These are phyloP conservation scores for Trypanosomatidae sp. DNA, from an alignment of 208 protist genomes.

Conservation along the genomic window DNA sequence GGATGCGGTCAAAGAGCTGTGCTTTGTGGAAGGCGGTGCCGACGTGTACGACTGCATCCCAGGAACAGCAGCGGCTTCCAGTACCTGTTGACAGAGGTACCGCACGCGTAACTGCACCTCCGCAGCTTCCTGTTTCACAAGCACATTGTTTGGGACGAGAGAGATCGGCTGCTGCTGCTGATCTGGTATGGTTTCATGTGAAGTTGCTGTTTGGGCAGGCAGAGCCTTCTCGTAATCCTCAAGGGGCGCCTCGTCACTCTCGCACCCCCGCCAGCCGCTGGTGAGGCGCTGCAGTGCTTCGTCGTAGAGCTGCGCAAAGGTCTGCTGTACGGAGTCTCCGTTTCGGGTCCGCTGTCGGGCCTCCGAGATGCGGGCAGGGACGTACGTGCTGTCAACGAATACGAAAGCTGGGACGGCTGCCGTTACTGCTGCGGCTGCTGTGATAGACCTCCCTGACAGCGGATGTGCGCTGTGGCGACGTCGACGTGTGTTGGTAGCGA, in stretches of 20 bases:
- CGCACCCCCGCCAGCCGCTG: neutral
- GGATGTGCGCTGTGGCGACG: neutral
- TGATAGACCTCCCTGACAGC: neutral
- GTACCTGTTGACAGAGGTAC: constrained; percentile 20
- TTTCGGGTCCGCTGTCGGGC: constrained; percentile 2
- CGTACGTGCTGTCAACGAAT: constrained; percentile 19
- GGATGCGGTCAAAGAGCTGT: neutral
- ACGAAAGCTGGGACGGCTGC: constrained; percentile 14
- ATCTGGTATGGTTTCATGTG: neutral
- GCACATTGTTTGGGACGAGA: neutral
- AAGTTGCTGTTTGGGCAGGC: neutral
- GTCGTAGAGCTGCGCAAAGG: constrained; percentile 16
- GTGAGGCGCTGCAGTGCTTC: constrained; percentile 14
- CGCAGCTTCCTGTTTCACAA: neutral
- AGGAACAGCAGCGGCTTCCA: constrained; percentile 16
- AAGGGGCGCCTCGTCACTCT: neutral
- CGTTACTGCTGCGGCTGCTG: neutral
- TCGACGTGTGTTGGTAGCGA: neutral
- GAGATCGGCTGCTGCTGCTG: neutral
- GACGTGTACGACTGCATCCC: constrained; percentile 9
- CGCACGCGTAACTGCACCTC: constrained; percentile 18
- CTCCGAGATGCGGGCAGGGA: constrained; percentile 15
- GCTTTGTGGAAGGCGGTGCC: neutral
- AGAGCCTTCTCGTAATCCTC: neutral
- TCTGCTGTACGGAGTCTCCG: neutral